A percentile compares a stretch with the other conserved stretches of the same genome.
phyloP scores from a whole-genome alignment of 1,284 basidiomycete genomes.

The Athelia psychrophila region DNA sequence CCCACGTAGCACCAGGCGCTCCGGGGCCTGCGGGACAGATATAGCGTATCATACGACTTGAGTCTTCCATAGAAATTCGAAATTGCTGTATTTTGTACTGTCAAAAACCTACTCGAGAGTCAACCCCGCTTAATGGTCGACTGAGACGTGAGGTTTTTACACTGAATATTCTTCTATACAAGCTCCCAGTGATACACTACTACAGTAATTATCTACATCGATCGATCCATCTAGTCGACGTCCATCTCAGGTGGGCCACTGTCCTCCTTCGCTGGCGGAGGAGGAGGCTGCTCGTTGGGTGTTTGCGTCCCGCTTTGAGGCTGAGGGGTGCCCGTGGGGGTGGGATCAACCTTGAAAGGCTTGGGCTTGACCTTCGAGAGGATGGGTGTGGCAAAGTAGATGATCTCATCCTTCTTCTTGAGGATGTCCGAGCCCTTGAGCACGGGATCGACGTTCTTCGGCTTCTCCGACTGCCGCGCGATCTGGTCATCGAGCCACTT shows the following conservation, averaged over 20 bases:
- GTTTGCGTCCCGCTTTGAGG: conserved; percentile 63
- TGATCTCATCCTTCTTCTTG: conserved; percentile 88
- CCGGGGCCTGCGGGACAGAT: conserved; percentile 20
- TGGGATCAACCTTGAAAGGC: conserved; percentile 53
- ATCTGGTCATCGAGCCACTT: conserved; percentile 94
- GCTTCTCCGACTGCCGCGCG: conserved; percentile 78
- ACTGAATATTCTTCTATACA: too few relatives aligned
- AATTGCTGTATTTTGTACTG: too few relatives aligned
- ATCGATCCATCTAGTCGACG: conserved; percentile 54
- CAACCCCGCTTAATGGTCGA: too few relatives aligned
- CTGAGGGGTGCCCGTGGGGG: conserved; percentile 38
- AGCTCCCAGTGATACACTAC: too few relatives aligned
- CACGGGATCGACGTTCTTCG: conserved; percentile 85
- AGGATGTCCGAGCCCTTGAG: conserved; percentile 77
- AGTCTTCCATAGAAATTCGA: too few relatives aligned
- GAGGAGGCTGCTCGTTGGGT: conserved; percentile 42
- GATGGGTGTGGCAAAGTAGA: conserved; percentile 83
- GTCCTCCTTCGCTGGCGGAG: conserved; percentile 37
- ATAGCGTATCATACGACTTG: conserved; percentile 5
- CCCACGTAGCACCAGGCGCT: conserved; percentile 13
- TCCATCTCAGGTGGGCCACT: conserved; percentile 75
- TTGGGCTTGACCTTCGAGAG: conserved; percentile 88
- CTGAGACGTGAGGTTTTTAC: too few relatives aligned
- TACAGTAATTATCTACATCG: not conserved
- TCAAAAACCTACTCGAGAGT: too few relatives aligned